Evolutionary conservation across 148 eudicot species (phyloP).

Genomic region (Rhododendron williamsianum): DNA sequence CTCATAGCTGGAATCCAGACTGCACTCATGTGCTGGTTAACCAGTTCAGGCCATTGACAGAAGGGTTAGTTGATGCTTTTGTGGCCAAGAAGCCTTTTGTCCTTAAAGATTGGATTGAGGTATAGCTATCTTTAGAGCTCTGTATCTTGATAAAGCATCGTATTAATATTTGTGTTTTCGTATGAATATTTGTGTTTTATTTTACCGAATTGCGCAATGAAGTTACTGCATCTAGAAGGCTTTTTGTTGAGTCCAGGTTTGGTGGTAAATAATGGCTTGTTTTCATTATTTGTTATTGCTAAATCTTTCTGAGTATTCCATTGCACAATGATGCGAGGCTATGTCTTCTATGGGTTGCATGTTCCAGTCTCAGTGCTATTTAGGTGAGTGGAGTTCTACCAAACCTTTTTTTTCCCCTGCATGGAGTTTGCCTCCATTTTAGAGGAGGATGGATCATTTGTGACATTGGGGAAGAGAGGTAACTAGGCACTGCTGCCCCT

Average conservation of each 20-base stretch:
- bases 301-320: neutral
- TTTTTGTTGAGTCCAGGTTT: neutral
- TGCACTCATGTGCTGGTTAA: constrained; percentile 92
- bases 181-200: neutral
- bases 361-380: neutral
- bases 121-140: constrained; percentile 20
- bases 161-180: neutral
- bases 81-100: constrained; percentile 60
- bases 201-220: neutral
- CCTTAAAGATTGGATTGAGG: constrained; percentile 77
- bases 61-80: constrained; percentile 63
- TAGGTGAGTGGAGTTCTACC: neutral
- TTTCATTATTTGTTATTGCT: neutral
- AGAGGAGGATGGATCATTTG: neutral
- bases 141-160: neutral
- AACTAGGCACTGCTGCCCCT: neutral
- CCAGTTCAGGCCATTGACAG: constrained; percentile 56
- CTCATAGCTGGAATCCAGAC: constrained; percentile 53
- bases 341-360: neutral
- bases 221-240: neutral
- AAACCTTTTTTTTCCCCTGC: neutral
- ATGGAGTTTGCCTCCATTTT: neutral
- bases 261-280: neutral
- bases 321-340: neutral
- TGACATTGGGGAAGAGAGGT: neutral